A percentile compares a stretch with the other conserved stretches of the same genome.
These are phyloP conservation scores for Prunus armeniaca DNA, from an alignment of 306 rosid species.

Conservation along the genomic window DNA sequence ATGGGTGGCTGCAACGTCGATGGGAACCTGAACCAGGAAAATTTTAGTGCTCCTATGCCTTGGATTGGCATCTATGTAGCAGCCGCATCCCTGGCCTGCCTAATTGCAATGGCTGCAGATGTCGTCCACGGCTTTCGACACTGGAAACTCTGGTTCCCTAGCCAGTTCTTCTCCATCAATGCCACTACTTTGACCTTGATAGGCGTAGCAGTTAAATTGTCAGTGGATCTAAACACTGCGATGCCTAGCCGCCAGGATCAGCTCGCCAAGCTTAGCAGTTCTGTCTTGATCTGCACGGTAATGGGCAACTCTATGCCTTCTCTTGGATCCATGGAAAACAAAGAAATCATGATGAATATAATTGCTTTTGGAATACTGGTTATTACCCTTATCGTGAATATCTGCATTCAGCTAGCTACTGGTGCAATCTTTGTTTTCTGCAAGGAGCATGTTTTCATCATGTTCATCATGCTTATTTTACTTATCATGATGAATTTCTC, in stretches of 20 bases:
- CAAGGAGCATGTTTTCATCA: conserved; percentile 51
- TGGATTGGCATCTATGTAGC: conserved; percentile 90
- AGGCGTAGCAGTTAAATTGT: conserved; percentile 57
- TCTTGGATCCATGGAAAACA: conserved; percentile 64
- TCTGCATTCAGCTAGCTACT: conserved; percentile 70
- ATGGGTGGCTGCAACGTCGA: conserved; percentile 60
- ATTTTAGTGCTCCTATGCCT: conserved; percentile 79
- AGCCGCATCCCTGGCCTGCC: conserved; percentile 61
- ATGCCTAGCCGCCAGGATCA: conserved; percentile 81
- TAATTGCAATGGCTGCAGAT: conserved; percentile 60
- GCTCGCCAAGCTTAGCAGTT: conserved; percentile 75
- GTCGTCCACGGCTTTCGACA: conserved; percentile 49
- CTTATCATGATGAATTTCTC: conserved; percentile 50
- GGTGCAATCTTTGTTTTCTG: conserved; percentile 79
- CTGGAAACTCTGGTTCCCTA: conserved; percentile 75
- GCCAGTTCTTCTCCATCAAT: conserved; percentile 61
- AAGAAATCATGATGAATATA: conserved; percentile 59
- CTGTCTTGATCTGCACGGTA: conserved; percentile 60
- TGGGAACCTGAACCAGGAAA: conserved; percentile 55
- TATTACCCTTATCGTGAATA: conserved; percentile 64
- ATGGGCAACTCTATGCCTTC: conserved; percentile 86
- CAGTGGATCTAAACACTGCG: conserved; percentile 75
- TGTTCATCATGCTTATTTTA: conserved; percentile 70
- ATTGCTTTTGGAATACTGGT: conserved; percentile 76
- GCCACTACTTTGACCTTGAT: conserved; percentile 78